phyloP scores from a whole-genome alignment of 169 alveolate species.

The Amoebophrya sp. region DNA sequence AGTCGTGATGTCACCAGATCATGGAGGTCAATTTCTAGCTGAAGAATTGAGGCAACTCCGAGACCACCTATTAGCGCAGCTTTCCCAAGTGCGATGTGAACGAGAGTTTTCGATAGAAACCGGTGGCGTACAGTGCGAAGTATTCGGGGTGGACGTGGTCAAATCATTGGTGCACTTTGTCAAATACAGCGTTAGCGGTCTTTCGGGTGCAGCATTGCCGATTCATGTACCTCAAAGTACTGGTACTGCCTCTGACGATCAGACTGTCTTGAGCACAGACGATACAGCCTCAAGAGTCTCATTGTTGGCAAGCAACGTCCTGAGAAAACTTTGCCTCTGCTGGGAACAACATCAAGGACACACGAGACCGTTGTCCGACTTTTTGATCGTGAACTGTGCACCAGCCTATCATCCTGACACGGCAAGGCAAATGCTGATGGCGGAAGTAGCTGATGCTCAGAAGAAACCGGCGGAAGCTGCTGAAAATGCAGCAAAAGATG shows the following conservation, averaged over 20 bases:
- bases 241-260: not conserved
- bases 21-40: not conserved
- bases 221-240: too few relatives aligned
- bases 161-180: not conserved
- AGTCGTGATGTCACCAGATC: not conserved
- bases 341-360: not conserved
- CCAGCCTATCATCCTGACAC: not conserved
- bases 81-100: not conserved
- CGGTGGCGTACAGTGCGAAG: not conserved
- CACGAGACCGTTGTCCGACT: not conserved
- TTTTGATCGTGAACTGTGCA: not conserved
- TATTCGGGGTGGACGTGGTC: not conserved
- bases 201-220: not conserved
- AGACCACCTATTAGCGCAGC: not conserved
- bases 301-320: not conserved
- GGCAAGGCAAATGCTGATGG: not conserved
- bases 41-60: not conserved
- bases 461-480: not conserved
- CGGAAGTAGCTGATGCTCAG: not conserved
- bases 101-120: not conserved
- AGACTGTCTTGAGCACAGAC: not conserved
- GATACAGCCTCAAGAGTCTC: not conserved
- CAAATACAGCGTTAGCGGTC: not conserved
- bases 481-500: not conserved
- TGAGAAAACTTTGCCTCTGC: not conserved